Base-by-base conservation (phyloP, 768 basidiomycete genomes). In the Rickenella mellea region DNA sequence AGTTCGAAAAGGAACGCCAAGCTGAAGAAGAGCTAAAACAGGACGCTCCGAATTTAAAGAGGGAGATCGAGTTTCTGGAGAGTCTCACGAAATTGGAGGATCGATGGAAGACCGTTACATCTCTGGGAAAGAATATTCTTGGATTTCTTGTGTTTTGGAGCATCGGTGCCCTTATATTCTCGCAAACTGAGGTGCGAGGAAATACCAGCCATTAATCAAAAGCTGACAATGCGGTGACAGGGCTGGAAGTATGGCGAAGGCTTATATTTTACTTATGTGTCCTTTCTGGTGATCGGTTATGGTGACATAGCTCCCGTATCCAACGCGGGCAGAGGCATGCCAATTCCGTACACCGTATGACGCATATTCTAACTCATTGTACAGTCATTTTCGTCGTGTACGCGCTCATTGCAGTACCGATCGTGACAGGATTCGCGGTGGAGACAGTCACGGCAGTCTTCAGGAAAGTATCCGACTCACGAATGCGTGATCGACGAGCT, bases 71-170 rank as follows among this genome's bases (percentile, higher is more conserved):
- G 39, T 47, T 48, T 9, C 47, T 43, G 45, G 52, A 58, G 7
- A 10, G 26, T n/a, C 11, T 45, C 15, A 21, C 49, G 8, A 39
- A 49, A 24, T 22, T 43, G 15, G 40, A 54, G 2, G 21, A 48
- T 11, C n/a, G n/a, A n/a, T n/a, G n/a, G n/a, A n/a, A n/a, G n/a
- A n/a, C n/a, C n/a, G n/a, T n/a, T n/a, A 25, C 39, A n/a, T 40
- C 51, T 31, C 50, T 51, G 0, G 7, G 39, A 3, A 24, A 30
- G 1, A 40, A 33, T 17, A 14, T 56, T 5, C 8, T 6, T 10
- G 42, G 44, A 2, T 59, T 59, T 37, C 20, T 55, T 4, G 28
- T 47, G 20, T 60, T 60, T 41, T 60, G 58, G 58, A 21, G 55
- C 15, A 37, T 43, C 11, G 47, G 47, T 2, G 47, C 47, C 8